A percentile compares a stretch with the other conserved stretches of the same genome.
Evolutionary conservation across 805 yeast species (phyloP).

Genomic region (Wickerhamomyces alni): DNA sequence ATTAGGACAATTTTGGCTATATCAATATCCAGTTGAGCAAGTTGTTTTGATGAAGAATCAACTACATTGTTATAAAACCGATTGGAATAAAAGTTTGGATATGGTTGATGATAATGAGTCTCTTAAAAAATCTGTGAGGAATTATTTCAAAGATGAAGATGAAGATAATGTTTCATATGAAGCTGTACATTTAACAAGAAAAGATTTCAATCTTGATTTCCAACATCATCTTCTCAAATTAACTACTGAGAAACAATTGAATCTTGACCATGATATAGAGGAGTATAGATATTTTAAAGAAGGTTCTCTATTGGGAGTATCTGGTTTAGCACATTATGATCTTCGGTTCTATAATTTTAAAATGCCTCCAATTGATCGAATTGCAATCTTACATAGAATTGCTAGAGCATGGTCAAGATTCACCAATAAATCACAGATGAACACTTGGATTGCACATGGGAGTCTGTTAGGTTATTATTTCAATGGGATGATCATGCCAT

Average conservation of each 20-base stretch:
- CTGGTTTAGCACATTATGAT: conserved; percentile 23
- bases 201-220: conserved; percentile 13
- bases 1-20: conserved; percentile 12
- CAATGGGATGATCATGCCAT: conserved; percentile 57
- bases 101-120: conserved; percentile 1
- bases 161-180: not conserved
- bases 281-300: conserved; percentile 22
- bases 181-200: conserved; percentile 4
- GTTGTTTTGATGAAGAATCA: conserved; percentile 14
- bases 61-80: conserved; percentile 4
- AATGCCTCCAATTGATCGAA: conserved; percentile 14
- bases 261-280: not conserved
- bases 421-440: conserved; percentile 6
- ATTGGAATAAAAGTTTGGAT: not conserved
- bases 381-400: conserved; percentile 19
- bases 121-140: not conserved
- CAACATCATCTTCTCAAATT: not conserved
- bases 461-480: conserved; percentile 58
- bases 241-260: conserved; percentile 3
- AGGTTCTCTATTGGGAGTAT: conserved; percentile 12
- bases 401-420: conserved; percentile 21
- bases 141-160: conserved; percentile 4
- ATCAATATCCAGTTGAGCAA: conserved; percentile 5
- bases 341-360: conserved; percentile 15
- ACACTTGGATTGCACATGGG: conserved; percentile 63